Evolutionary conservation across 257 asterid genomes (phyloP).

Genomic region (Cinchona pubescens): DNA sequence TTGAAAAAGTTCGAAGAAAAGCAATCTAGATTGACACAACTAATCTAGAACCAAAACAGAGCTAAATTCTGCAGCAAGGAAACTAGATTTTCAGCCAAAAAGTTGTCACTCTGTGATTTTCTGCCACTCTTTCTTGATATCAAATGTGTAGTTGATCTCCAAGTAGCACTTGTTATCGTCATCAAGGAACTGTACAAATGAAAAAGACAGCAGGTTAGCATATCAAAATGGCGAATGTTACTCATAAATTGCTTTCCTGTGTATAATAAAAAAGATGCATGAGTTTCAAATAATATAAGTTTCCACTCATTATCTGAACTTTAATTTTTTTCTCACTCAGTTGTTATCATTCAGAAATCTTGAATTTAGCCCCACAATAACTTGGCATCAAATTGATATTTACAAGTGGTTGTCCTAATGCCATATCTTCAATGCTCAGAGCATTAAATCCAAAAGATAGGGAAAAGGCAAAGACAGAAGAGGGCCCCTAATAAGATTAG

Average conservation of each 20-base stretch:
- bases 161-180: constrained; percentile 87
- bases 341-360: neutral
- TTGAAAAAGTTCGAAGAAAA: constrained; percentile 20
- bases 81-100: constrained; percentile 20
- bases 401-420: neutral
- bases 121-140: constrained; percentile 92
- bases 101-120: constrained; percentile 13
- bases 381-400: neutral
- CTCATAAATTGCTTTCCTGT: neutral
- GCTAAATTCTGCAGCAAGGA: neutral
- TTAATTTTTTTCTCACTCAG: neutral
- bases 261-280: neutral
- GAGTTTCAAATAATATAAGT: neutral
- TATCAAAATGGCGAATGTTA: neutral
- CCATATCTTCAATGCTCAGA: neutral
- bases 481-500: constrained; percentile 13
- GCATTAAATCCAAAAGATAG: constrained; percentile 12
- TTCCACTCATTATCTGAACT: neutral
- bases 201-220: neutral
- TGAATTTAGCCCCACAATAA: neutral
- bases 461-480: constrained; percentile 14
- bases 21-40: constrained; percentile 7
- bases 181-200: constrained; percentile 66
- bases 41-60: constrained; percentile 14
- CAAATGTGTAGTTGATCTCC: constrained; percentile 94